Evolutionary conservation across 164 flowering plant species (phyloP), one percentile per base, ranked within the genome.

Genomic region (Akebia trifoliata): DNA sequence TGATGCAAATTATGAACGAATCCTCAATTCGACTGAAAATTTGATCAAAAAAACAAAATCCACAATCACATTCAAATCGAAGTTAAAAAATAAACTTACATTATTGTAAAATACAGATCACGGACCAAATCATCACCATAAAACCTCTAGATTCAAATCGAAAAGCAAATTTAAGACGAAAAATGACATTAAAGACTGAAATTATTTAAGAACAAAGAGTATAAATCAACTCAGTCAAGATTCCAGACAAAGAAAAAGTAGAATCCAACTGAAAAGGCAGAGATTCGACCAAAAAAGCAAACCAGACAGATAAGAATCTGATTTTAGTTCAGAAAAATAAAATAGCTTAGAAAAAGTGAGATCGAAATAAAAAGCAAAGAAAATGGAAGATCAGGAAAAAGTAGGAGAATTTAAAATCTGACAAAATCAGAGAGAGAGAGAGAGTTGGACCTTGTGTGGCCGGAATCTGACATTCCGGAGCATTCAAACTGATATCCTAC

Each of bases 281-380:
- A 51, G 6, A 50, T 34, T 22, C 21, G 30, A 54, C 9, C 42
- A 46, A 24, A 21, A 54, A 59, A 62, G 59, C 44, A 37, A 37
- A 37, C 15, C 52, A 55, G 48, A 64, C 53, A 29, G 25, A 22
- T 26, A 26, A 66, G 67, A 72, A 70, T 56, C 70, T 60, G 63
- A 72, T 69, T 69, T 69, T 54, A 60, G 59, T 29, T 58, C 47
- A 58, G 54, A 20, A 54, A 29, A 26, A 25, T 34, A 44, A 47
- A 36, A 35, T 11, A 56, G 49, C 68, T 52, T 59, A 56, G 57
- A n/a, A 60, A 70, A 62, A 71, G 56, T 28, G 72, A 70, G 64
- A 70, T 69, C 66, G 52, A 59, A 36, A 24, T 35, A 10, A 15
- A 49, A 42, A 22, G 10, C n/a, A n/a, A n/a, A n/a, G n/a, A n/a